A percentile compares a stretch with the other conserved stretches of the same genome.
These are phyloP conservation scores for Candida sonorensis DNA, from an alignment of 805 yeast genomes.

Conservation along the genomic window DNA sequence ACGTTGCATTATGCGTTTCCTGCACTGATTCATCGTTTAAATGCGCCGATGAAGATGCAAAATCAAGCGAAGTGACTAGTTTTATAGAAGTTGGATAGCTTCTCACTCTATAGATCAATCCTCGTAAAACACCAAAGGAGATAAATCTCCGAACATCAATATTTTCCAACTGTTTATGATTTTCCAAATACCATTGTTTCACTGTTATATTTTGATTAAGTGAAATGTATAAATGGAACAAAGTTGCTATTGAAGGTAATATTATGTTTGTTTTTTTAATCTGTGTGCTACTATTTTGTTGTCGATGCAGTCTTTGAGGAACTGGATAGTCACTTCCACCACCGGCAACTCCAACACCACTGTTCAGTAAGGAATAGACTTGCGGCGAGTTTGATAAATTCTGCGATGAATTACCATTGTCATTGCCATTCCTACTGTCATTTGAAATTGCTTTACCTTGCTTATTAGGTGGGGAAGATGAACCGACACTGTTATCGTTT, in stretches of 20 bases:
- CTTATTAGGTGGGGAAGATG: conserved; percentile 2
- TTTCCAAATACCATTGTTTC: conserved; percentile 74
- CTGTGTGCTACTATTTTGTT: conserved; percentile 1
- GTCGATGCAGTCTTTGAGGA: not conserved
- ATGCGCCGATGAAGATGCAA: no score
- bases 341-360: no score
- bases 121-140: conserved; percentile 78
- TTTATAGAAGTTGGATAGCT: conserved; percentile 59
- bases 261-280: conserved; percentile 10
- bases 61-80: conserved; percentile 32
- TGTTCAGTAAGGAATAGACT: no score
- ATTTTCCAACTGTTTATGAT: conserved; percentile 47
- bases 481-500: conserved; percentile 15
- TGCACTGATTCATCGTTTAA: no score
- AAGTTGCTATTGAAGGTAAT: conserved; percentile 56
- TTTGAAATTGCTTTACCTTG: no score
- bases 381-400: no score
- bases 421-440: no score
- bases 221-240: conserved; percentile 71
- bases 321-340: no score
- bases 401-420: no score
- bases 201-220: conserved; percentile 72
- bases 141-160: conserved; percentile 82
- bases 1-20: no score
- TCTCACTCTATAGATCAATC: conserved; percentile 74